Percentiles rank a stretch among this genome's conserved stretches.
Evolutionary conservation across 371 early-diverging fungal genomes (phyloP).

Genomic region (Aphelidium insulamus): DNA sequence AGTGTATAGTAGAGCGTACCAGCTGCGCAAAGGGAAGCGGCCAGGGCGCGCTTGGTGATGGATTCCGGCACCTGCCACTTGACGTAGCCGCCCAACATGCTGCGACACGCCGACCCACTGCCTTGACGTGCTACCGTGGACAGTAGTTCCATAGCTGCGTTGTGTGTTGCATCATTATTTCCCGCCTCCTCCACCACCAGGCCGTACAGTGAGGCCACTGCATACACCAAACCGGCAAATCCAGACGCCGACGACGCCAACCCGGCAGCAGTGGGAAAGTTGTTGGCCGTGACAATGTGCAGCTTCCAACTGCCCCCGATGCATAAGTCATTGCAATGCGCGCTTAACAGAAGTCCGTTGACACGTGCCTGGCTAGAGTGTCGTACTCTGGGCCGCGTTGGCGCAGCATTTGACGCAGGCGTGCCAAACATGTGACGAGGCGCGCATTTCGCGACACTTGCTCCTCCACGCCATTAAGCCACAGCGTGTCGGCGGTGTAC

Average conservation of each 20-base stretch:
- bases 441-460: constrained; percentile 56
- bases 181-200: constrained; percentile 6
- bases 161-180: too few species aligned
- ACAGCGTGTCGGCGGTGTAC: constrained; percentile 46
- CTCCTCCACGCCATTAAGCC: constrained; percentile 85
- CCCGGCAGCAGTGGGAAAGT: constrained; percentile 98
- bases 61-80: constrained; percentile 82
- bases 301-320: constrained; percentile 10
- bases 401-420: too few species aligned
- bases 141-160: too few species aligned
- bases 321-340: background rate
- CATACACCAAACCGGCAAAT: constrained; percentile 77
- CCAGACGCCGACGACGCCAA: constrained; percentile 97
- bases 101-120: constrained; percentile 92
- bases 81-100: constrained; percentile 90
- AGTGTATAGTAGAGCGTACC: too few species aligned
- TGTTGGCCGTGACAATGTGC: constrained; percentile 82
- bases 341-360: too few species aligned
- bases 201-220: constrained; percentile 47
- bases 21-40: constrained; percentile 64
- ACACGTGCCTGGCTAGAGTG: too few species aligned
- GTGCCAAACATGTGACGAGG: constrained; percentile 64
- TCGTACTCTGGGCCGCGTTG: too few species aligned
- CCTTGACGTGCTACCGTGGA: constrained; percentile 87
- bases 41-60: constrained; percentile 36